Evolutionary conservation across 2,329 filamentous ascomycete species (phyloP).

Genomic region (Epicoccum nigrum): DNA sequence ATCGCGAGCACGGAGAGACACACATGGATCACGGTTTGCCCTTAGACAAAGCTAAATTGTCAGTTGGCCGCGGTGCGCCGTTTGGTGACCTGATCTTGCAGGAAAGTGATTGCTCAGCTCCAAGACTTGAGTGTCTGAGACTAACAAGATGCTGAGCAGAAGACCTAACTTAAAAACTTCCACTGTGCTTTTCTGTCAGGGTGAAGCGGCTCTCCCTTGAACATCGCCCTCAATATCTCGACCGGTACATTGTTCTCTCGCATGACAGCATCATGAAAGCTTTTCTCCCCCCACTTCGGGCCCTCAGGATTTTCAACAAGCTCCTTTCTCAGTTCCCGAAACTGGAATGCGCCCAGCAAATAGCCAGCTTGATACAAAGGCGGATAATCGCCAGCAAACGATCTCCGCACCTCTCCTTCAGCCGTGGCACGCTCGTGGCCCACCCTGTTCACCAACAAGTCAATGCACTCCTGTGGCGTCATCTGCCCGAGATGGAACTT

Average conservation of each 20-base stretch:
- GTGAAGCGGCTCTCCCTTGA: constrained; percentile 52
- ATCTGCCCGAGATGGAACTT: constrained; percentile 64
- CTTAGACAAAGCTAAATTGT: too few relatives aligned
- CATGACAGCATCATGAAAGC: constrained; percentile 62
- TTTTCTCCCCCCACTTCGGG: constrained; percentile 56
- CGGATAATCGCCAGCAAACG: constrained; percentile 61
- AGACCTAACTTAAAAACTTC: too few relatives aligned
- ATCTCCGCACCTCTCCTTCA: constrained; percentile 65
- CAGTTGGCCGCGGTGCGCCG: too few relatives aligned
- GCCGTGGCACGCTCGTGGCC: constrained; percentile 66
- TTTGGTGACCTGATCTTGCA: too few relatives aligned
- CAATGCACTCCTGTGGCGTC: constrained; percentile 61
- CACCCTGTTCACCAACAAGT: constrained; percentile 62
- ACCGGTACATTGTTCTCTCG: constrained; percentile 61
- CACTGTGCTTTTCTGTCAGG: constrained; percentile 56
- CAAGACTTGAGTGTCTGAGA: too few relatives aligned
- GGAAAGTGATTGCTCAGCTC: too few relatives aligned
- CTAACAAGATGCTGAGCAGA: too few relatives aligned
- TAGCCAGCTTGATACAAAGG: constrained; percentile 67
- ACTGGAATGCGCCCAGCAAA: constrained; percentile 64
- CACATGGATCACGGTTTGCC: too few relatives aligned
- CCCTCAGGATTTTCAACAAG: constrained; percentile 43
- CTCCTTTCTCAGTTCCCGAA: constrained; percentile 59
- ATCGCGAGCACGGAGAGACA: too few relatives aligned
- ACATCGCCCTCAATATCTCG: constrained; percentile 59